Evolutionary conservation across 805 yeast species (phyloP).

Genomic region (Metschnikowia continentalis): DNA sequence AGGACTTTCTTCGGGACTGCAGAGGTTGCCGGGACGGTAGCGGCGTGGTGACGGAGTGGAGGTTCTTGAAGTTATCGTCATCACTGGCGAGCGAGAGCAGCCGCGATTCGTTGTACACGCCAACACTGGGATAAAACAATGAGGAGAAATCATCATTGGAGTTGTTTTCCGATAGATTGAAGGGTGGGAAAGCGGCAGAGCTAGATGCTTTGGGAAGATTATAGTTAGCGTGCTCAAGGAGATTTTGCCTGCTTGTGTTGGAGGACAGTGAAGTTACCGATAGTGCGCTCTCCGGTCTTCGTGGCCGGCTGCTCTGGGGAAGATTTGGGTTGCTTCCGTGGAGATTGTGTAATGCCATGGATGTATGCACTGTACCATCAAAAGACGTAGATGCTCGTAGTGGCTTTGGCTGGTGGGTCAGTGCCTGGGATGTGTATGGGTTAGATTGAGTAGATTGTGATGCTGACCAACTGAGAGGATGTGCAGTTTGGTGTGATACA

Average conservation of each 20-base stretch:
- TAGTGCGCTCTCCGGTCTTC: slow-evolving; percentile 38
- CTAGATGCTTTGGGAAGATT: slow-evolving; percentile 12
- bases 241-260: slow-evolving; percentile 16
- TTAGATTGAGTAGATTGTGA: slow-evolving; percentile 1
- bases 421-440: neutral
- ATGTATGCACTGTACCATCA: neutral
- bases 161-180: slow-evolving; percentile 13
- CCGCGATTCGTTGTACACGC: slow-evolving; percentile 10
- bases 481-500: neutral
- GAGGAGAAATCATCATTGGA: slow-evolving; percentile 16
- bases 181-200: slow-evolving; percentile 19
- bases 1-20: slow-evolving; percentile 15
- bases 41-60: slow-evolving; percentile 9
- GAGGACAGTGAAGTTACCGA: slow-evolving; percentile 39
- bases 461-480: neutral
- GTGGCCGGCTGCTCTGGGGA: slow-evolving; percentile 21
- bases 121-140: slow-evolving; percentile 7
- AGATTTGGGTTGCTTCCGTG: slow-evolving; percentile 11
- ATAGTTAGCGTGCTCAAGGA: slow-evolving; percentile 11
- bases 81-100: slow-evolving; percentile 17
- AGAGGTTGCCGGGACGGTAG: slow-evolving; percentile 16
- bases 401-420: slow-evolving; percentile 3
- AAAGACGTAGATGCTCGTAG: slow-evolving; percentile 5
- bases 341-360: slow-evolving; percentile 4
- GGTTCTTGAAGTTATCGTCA: slow-evolving; percentile 10